Percentiles rank a stretch among this genome's conserved stretches.
These are phyloP conservation scores for Peribolospora baueri DNA, from an alignment of 768 basidiomycete genomes.

Conservation along the genomic window DNA sequence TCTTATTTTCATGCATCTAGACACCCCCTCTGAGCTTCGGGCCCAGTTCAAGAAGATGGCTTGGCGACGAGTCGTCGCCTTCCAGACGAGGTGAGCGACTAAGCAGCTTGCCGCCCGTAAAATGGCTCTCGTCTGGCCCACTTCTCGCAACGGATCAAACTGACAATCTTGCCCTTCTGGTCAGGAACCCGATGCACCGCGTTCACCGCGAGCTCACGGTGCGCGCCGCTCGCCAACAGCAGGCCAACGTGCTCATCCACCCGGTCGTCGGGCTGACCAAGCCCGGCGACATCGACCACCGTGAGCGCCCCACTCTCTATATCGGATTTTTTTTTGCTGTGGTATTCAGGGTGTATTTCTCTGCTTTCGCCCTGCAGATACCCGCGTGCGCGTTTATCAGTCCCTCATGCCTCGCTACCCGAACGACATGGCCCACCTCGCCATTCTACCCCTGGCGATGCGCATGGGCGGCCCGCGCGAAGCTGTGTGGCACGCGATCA, in stretches of 20 bases:
- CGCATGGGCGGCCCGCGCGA: slow-evolving; percentile 97
- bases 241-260: slow-evolving; percentile 93
- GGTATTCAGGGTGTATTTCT: neutral
- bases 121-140: neutral
- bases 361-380: neutral
- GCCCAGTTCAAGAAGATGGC: slow-evolving; percentile 90
- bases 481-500: slow-evolving; percentile 97
- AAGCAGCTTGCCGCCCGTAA: neutral
- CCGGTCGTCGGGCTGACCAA: slow-evolving; percentile 97
- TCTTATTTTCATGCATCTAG: slow-evolving; percentile 21
- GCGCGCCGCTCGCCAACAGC: slow-evolving; percentile 76
- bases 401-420: slow-evolving; percentile 97
- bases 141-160: neutral
- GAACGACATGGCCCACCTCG: slow-evolving; percentile 93
- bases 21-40: slow-evolving; percentile 82
- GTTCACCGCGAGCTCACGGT: slow-evolving; percentile 95
- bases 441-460: slow-evolving; percentile 91
- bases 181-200: slow-evolving; percentile 98
- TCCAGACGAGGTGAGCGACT: slow-evolving; percentile 30
- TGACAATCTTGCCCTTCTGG: slow-evolving; percentile 18
- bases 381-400: slow-evolving; percentile 83
- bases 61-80: slow-evolving; percentile 91
- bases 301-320: no score
- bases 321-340: neutral
- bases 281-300: slow-evolving; percentile 76